These are phyloP conservation scores for Podila epicladia DNA, from an alignment of 192 early-diverging fungal genomes.

Conservation along the genomic window DNA sequence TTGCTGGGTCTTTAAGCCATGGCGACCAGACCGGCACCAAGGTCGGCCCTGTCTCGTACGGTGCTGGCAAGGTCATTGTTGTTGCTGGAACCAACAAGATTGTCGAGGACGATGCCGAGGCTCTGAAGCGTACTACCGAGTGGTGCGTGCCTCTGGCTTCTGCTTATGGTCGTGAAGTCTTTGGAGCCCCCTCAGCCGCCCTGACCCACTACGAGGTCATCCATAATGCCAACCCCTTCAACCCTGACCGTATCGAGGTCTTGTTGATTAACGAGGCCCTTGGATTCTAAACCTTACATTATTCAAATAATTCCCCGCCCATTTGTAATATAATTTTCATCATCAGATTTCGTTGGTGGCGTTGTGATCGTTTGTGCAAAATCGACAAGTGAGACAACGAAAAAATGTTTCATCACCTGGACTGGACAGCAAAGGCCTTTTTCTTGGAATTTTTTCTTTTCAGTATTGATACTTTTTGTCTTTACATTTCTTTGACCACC, in stretches of 20 bases:
- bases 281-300: slow-evolving; percentile 18
- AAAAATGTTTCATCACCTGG: too few relatives aligned
- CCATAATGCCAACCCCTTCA: slow-evolving; percentile 32
- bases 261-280: slow-evolving; percentile 45
- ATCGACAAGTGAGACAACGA: too few relatives aligned
- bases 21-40: slow-evolving; percentile 39
- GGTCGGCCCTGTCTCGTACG: slow-evolving; percentile 43
- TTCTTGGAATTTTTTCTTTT: too few relatives aligned
- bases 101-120: slow-evolving; percentile 51
- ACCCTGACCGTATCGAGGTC: slow-evolving; percentile 39
- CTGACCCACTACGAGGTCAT: slow-evolving; percentile 38
- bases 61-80: slow-evolving; percentile 50
- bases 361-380: too few relatives aligned
- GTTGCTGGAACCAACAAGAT: slow-evolving; percentile 56
- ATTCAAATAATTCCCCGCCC: neutral
- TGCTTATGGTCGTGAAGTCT: slow-evolving; percentile 34
- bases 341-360: too few relatives aligned
- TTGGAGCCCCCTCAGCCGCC: slow-evolving; percentile 30
- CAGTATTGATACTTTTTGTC: too few relatives aligned
- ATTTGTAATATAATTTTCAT: neutral
- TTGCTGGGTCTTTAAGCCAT: slow-evolving; percentile 37
- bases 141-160: slow-evolving; percentile 30
- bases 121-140: slow-evolving; percentile 33
- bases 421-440: too few relatives aligned
- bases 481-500: too few relatives aligned